Conservation (phyloP, 805 yeast genomes). For the Pichia ethanolica region DNA sequence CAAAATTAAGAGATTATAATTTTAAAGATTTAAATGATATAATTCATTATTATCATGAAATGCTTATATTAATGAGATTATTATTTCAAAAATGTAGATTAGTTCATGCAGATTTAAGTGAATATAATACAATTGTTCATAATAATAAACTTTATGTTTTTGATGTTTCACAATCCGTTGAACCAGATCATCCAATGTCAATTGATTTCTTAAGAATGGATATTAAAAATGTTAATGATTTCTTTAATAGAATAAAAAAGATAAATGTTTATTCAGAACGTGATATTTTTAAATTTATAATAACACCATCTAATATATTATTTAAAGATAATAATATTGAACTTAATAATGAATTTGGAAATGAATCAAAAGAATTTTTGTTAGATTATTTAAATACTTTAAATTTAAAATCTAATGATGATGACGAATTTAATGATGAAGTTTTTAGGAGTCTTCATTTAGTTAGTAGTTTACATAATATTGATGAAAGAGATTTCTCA, state of each 20-base stretch:
- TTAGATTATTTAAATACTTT: conserved; percentile 38
- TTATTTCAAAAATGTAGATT: conserved; percentile 82
- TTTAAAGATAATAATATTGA: conserved; percentile 18
- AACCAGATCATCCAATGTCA: conserved; percentile 96
- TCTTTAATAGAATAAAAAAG: conserved; percentile 62
- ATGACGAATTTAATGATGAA: conserved; percentile 63
- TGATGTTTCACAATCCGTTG: conserved; percentile 96
- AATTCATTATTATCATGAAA: conserved; percentile 61
- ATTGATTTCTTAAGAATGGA: conserved; percentile 95
- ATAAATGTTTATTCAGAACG: conserved; percentile 79
- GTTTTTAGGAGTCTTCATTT: conserved; percentile 76
- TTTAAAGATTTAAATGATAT: conserved; percentile 62
- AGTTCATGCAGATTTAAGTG: conserved; percentile 95
- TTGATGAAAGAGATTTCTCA: conserved; percentile 85
- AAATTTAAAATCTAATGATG: conserved; percentile 51
- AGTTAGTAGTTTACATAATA: conserved; percentile 70
- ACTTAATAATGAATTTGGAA: conserved; percentile 19
- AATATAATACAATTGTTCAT: conserved; percentile 87
- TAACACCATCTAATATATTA: conserved; percentile 19
- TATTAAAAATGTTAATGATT: conserved; percentile 89
- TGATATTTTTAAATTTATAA: conserved; percentile 69
- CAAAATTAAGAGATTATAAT: conserved; percentile 78
- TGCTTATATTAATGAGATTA: conserved; percentile 78
- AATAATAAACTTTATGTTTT: conserved; percentile 71
- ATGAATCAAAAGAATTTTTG: conserved; percentile 35